A percentile compares a stretch with the other conserved stretches of the same genome.
These are phyloP conservation scores for Plenodomus tracheiphilus DNA, from an alignment of 2,329 filamentous ascomycete species.

Conservation along the genomic window DNA sequence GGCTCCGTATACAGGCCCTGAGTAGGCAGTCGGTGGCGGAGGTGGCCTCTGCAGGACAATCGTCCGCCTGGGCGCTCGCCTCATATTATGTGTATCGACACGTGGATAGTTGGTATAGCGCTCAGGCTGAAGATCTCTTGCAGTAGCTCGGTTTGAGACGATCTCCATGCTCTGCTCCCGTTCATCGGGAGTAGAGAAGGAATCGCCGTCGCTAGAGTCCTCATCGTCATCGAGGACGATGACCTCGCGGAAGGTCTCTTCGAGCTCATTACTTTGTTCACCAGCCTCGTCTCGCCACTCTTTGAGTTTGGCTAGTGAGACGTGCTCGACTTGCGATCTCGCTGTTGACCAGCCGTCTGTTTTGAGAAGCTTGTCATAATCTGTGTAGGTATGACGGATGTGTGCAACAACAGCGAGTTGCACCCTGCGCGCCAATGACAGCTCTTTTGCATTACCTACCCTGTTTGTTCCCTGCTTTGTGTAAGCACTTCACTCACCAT, in stretches of 20 bases:
- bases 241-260: slow-evolving; percentile 66
- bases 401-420: slow-evolving; percentile 65
- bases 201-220: slow-evolving; percentile 44
- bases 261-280: slow-evolving; percentile 56
- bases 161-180: slow-evolving; percentile 40
- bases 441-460: slow-evolving; percentile 60
- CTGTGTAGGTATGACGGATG: slow-evolving; percentile 64
- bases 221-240: slow-evolving; percentile 67
- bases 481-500: slow-evolving; percentile 13
- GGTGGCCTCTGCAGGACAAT: slow-evolving; percentile 25
- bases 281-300: slow-evolving; percentile 64
- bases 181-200: slow-evolving; percentile 23
- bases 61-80: slow-evolving; percentile 24
- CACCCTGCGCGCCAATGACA: slow-evolving; percentile 60
- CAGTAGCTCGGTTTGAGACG: slow-evolving; percentile 36
- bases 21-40: slow-evolving; percentile 6
- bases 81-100: slow-evolving; percentile 14
- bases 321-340: slow-evolving; percentile 58
- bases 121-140: slow-evolving; percentile 36
- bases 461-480: slow-evolving; percentile 54
- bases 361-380: slow-evolving; percentile 63
- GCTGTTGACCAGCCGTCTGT: slow-evolving; percentile 58
- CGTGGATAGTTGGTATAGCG: slow-evolving; percentile 17
- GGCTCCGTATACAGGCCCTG: slow-evolving; percentile 12
- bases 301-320: slow-evolving; percentile 59